A percentile compares a stretch with the other conserved stretches of the same genome.
Conservation (phyloP, 768 basidiomycete genomes). For the Hortiboletus campestris region DNA sequence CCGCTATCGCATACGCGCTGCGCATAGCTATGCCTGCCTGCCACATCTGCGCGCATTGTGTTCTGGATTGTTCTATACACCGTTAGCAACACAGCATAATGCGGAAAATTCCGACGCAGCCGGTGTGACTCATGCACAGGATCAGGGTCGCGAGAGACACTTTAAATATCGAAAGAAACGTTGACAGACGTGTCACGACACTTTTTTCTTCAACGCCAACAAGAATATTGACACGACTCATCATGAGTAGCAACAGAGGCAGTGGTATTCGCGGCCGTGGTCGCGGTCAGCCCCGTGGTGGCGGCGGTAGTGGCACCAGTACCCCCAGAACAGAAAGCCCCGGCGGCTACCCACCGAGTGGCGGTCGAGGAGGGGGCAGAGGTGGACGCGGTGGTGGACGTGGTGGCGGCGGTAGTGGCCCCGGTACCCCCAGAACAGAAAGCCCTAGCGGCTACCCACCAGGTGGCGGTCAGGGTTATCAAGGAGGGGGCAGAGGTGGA, state of each 20-base stretch:
- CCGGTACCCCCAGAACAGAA: not conserved
- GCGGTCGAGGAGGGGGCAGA: conserved; percentile 20
- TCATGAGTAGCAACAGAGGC: conserved; percentile 19
- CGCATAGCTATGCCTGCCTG: not conserved
- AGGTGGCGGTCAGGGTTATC: no score
- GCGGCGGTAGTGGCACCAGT: not conserved
- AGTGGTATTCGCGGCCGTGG: conserved; percentile 14
- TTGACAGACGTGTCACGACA: not conserved
- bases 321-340: not conserved
- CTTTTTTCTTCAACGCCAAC: not conserved
- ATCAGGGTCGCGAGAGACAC: not conserved
- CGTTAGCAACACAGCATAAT: not conserved
- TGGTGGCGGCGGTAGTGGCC: no score
- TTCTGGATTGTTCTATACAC: not conserved
- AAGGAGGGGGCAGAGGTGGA: no score
- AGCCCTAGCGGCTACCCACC: conserved; percentile 8
- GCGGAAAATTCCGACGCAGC: not conserved
- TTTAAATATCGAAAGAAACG: conserved; percentile 8
- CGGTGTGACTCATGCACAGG: conserved; percentile 1
- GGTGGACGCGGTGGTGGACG: not conserved
- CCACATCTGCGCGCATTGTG: not conserved
- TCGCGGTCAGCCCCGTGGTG: conserved; percentile 15
- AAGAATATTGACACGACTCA: not conserved
- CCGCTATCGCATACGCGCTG: not conserved
- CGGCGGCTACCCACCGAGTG: not conserved